Base-by-base conservation (phyloP, 805 yeast genomes). In the Cyberlindnera mycetangii region DNA sequence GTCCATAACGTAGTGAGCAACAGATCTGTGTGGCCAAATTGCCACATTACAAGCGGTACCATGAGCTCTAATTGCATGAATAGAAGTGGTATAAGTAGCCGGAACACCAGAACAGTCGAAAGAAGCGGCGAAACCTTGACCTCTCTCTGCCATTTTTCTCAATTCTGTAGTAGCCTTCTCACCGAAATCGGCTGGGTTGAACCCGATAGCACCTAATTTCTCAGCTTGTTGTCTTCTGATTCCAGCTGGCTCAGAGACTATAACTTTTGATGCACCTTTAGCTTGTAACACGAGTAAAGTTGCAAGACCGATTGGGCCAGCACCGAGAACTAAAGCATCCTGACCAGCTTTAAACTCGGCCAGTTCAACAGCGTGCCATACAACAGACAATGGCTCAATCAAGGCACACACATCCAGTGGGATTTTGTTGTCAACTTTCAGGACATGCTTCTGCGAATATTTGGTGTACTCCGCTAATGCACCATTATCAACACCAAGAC, bases 241-340 rank as follows among this genome's bases (percentile, higher is more conserved):
- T 21, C 66, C 61, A 7, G 83, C 82, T 16, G 84, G 85, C 53
- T 78, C 85, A n/a, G 77, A 68, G 37, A 79, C 78, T 14, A 81
- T 81, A 59, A 79, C 70, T 30, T 59, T 62, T n/a, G 70, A 64
- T 2, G 73, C 75, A 18, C 62, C 64, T 49, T 74, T 72, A 6
- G 79, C 82, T 49, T 74, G 70, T 43, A 74, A 56, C 12, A 78
- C 81, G 36, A 79, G 61, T n/a, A 78, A 65, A 4, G 81, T 70
- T 17, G 83, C 76, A 19, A 81, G 61, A 8, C 85, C 85, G 56
- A 80, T 79, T 16, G 84, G 82, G 4, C 85, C 85, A 21, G 79
- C 77, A 21, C 85, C 85, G 14, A 80, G 56, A n/a, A 80, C 75
- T 37, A 79, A 61, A 4, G 76, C 78, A 18, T 68, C 58, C 32